phyloP scores from a whole-genome alignment of 2,329 filamentous ascomycete genomes.

The Verticillium longisporum region DNA sequence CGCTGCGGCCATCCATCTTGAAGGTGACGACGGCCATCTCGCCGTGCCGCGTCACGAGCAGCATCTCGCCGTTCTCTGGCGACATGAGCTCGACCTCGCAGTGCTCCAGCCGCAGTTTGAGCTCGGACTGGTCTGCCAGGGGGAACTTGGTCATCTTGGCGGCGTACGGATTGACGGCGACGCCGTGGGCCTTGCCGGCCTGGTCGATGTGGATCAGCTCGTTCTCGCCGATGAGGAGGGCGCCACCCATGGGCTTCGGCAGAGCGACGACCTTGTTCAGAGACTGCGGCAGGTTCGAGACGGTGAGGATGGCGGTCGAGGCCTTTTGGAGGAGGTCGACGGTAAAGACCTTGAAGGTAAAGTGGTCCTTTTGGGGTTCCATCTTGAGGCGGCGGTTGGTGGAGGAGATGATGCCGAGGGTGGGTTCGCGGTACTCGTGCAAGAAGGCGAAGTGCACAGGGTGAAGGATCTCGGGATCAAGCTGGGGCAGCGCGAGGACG shows the following conservation, averaged over 20 bases:
- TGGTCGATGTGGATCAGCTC: conserved; percentile 95
- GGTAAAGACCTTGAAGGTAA: conserved; percentile 91
- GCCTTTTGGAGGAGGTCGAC: conserved; percentile 89
- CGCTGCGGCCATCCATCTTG: conserved; percentile 80
- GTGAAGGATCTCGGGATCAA: conserved; percentile 82
- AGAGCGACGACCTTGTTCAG: conserved; percentile 76
- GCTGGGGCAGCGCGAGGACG: conserved; percentile 79
- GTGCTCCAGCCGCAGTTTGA: conserved; percentile 74
- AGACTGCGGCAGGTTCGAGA: conserved; percentile 79
- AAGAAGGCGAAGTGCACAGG: conserved; percentile 89
- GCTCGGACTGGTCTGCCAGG: conserved; percentile 76
- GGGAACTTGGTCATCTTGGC: conserved; percentile 76
- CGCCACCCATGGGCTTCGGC: conserved; percentile 80
- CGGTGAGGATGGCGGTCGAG: conserved; percentile 86
- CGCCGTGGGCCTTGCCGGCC: conserved; percentile 85
- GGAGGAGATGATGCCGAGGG: conserved; percentile 88
- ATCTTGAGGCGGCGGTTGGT: conserved; percentile 66
- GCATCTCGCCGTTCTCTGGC: conserved; percentile 69
- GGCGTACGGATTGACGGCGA: conserved; percentile 88
- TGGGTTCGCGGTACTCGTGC: conserved; percentile 95
- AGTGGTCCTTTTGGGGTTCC: conserved; percentile 75
- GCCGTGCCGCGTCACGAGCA: conserved; percentile 76
- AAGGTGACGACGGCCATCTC: conserved; percentile 71
- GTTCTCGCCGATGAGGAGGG: conserved; percentile 79
- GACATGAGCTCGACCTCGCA: conserved; percentile 73